Evolutionary conservation across 176 grass and related monocot species (phyloP).

Genomic region (Guadua angustifolia): DNA sequence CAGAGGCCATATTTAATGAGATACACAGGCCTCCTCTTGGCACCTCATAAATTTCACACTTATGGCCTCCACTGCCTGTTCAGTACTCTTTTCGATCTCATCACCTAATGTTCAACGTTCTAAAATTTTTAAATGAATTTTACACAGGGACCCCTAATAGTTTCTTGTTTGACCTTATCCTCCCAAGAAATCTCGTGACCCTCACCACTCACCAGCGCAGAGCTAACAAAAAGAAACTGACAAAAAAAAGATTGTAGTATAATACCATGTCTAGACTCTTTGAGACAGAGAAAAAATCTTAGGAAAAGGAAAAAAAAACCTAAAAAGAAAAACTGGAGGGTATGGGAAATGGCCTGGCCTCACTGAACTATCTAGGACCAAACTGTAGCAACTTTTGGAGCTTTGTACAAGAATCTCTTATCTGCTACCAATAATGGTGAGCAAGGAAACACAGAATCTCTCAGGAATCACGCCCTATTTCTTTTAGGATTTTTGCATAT

Average conservation of each 20-base stretch:
- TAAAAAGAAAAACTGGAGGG: background rate
- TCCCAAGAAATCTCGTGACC: conserved; percentile 39
- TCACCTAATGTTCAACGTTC: conserved; percentile 37
- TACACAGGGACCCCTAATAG: conserved; percentile 9
- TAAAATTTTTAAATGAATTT: conserved; percentile 16
- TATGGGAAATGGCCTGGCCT: conserved; percentile 11
- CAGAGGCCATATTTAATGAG: conserved; percentile 44
- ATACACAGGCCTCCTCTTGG: conserved; percentile 33
- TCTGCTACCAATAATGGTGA: conserved; percentile 51
- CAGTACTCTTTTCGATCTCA: conserved; percentile 31
- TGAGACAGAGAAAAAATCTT: background rate
- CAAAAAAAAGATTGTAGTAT: conserved; percentile 22
- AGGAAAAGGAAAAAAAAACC: background rate
- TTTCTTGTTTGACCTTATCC: conserved; percentile 50
- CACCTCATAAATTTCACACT: conserved; percentile 56
- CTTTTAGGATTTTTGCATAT: conserved; percentile 42
- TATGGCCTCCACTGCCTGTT: conserved; percentile 43
- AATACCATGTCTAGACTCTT: background rate
- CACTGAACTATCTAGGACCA: conserved; percentile 38
- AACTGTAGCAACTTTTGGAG: conserved; percentile 59
- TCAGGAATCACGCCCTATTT: conserved; percentile 49
- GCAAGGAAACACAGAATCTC: conserved; percentile 48
- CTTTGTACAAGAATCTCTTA: conserved; percentile 53
- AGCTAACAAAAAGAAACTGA: conserved; percentile 37
- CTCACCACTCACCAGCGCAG: background rate